phyloP scores from a whole-genome alignment of 495 filamentous ascomycete genomes.

The Tuber indicum region DNA sequence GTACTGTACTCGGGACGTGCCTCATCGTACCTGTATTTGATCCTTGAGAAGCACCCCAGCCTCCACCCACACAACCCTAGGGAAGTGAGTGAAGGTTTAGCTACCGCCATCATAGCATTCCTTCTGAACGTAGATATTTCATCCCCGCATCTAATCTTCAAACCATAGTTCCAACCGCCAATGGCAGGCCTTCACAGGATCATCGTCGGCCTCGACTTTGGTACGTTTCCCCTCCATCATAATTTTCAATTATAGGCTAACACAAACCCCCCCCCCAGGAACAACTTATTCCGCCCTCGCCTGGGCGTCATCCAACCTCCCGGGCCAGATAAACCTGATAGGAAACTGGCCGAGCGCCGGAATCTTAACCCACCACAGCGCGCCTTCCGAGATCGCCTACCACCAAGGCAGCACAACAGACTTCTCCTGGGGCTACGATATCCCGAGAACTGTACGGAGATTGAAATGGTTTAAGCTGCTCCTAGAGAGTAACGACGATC shows the following conservation, averaged over 20 bases:
- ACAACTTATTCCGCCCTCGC: slow-evolving; percentile 18
- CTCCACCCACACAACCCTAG: not conserved
- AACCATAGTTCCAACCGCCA: not conserved
- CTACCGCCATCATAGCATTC: not conserved
- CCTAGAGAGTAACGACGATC: slow-evolving; percentile 57
- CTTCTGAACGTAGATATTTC: not conserved
- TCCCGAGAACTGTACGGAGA: slow-evolving; percentile 61
- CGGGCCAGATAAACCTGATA: slow-evolving; percentile 15
- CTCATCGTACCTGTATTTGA: not conserved
- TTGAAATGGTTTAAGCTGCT: slow-evolving; percentile 72
- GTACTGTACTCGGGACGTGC: no score
- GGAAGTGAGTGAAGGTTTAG: not conserved
- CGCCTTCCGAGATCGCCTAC: slow-evolving; percentile 57
- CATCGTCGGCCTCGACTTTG: slow-evolving; percentile 17
- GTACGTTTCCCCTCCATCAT: not conserved
- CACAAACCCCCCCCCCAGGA: not conserved
- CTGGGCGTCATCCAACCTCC: slow-evolving; percentile 16
- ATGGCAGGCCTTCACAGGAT: slow-evolving; percentile 13
- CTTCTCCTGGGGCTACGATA: slow-evolving; percentile 69
- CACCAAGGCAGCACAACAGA: slow-evolving; percentile 39
- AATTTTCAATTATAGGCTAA: not conserved
- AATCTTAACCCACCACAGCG: slow-evolving; percentile 46
- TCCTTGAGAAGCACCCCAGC: not conserved
- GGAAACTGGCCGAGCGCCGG: slow-evolving; percentile 14
- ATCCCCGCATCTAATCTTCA: not conserved